These are phyloP conservation scores for Zygotorulaspora sp. DNA, from an alignment of 805 yeast species.

Conservation along the genomic window DNA sequence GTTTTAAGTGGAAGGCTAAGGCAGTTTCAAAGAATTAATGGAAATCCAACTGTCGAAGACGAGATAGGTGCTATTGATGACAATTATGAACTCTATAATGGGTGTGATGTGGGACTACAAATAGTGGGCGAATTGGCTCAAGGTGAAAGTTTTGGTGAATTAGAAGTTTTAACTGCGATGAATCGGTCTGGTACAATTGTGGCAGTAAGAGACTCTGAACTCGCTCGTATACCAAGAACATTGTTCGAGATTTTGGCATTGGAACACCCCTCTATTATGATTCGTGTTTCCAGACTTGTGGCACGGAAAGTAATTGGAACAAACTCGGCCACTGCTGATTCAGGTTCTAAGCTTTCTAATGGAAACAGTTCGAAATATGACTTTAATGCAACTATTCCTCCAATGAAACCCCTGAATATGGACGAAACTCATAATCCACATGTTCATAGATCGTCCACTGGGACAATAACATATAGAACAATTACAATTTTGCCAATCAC, in stretches of 20 bases:
- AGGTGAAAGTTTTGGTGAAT: constrained; percentile 92
- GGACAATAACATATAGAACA: constrained; percentile 53
- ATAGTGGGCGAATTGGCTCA: constrained; percentile 80
- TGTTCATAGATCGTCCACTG: constrained; percentile 17
- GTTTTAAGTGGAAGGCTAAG: constrained; percentile 86
- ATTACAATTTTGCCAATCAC: constrained; percentile 79
- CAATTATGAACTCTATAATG: constrained; percentile 9
- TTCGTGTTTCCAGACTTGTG: constrained; percentile 81
- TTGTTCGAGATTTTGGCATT: constrained; percentile 80
- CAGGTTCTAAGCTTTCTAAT: constrained; percentile 14
- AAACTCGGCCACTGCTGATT: constrained; percentile 10
- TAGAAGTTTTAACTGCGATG: constrained; percentile 83
- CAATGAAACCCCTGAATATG: constrained; percentile 22
- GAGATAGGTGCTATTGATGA: constrained; percentile 22
- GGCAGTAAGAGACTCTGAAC: constrained; percentile 89
- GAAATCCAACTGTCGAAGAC: constrained; percentile 19
- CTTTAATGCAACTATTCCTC: constrained; percentile 33
- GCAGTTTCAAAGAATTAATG: constrained; percentile 39
- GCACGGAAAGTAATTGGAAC: constrained; percentile 48
- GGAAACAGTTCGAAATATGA: constrained; percentile 27
- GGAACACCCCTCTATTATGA: constrained; percentile 84
- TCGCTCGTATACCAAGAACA: constrained; percentile 88
- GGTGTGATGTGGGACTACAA: constrained; percentile 16
- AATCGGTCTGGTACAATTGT: constrained; percentile 64
- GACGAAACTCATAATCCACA: constrained; percentile 14